Evolutionary conservation across 768 basidiomycete species (phyloP).

Genomic region (Vararia minispora): DNA sequence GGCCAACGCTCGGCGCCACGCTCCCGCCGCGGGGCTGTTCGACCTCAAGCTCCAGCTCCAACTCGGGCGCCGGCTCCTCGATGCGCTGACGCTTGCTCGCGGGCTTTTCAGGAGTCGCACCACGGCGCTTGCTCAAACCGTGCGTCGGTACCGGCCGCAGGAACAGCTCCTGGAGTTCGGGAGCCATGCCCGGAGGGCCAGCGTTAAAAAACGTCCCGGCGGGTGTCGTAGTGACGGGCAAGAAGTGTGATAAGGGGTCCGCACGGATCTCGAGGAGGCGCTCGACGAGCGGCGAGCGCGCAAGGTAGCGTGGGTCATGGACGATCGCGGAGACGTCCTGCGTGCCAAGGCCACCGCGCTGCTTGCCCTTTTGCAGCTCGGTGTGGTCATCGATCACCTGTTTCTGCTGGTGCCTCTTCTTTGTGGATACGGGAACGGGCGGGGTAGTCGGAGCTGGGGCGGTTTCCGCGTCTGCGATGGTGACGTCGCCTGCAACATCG

Average conservation of each 20-base stretch:
- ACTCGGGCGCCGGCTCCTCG: constrained; percentile 28
- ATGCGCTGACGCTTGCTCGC: constrained; percentile 50
- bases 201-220: constrained; percentile 72
- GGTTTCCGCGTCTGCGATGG: constrained; percentile 31
- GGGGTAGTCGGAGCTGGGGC: too few relatives aligned
- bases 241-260: constrained; percentile 76
- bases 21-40: constrained; percentile 63
- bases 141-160: constrained; percentile 52
- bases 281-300: constrained; percentile 75
- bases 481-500: constrained; percentile 36
- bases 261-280: constrained; percentile 77
- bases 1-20: constrained; percentile 45
- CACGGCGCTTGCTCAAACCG: constrained; percentile 50
- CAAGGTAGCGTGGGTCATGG: constrained; percentile 75
- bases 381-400: constrained; percentile 87
- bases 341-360: constrained; percentile 36
- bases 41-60: constrained; percentile 44
- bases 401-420: constrained; percentile 62
- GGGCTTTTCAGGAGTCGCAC: constrained; percentile 40
- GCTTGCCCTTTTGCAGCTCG: constrained; percentile 65
- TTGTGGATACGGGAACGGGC: too few relatives aligned
- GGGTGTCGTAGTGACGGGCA: constrained; percentile 68
- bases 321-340: constrained; percentile 59
- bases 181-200: constrained; percentile 74
- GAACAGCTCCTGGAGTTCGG: constrained; percentile 78